Conservation (phyloP, 176 grass and related monocot species). For the Saccharum officinarum region DNA sequence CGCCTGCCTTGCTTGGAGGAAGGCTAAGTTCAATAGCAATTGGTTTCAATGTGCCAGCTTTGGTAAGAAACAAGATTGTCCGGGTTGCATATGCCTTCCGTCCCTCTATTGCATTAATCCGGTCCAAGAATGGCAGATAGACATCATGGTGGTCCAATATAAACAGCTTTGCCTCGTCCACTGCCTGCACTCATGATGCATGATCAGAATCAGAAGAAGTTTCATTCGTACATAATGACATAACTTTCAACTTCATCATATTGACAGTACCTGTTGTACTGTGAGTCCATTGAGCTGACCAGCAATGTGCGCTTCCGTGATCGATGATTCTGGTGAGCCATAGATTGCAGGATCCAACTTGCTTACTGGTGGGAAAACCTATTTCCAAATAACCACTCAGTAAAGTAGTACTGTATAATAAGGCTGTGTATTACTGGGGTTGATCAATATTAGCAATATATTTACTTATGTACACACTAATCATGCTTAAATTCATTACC, state of each 20-base stretch:
- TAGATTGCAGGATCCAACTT: slow-evolving; percentile 75
- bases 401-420: slow-evolving; percentile 10
- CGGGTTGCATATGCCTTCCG: slow-evolving; percentile 88
- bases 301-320: slow-evolving; percentile 70
- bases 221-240: background rate
- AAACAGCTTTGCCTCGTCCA: slow-evolving; percentile 82
- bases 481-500: slow-evolving; percentile 44
- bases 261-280: slow-evolving; percentile 70
- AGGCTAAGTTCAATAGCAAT: slow-evolving; percentile 83
- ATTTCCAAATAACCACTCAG: slow-evolving; percentile 15
- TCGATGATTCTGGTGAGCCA: slow-evolving; percentile 77
- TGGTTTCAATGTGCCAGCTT: slow-evolving; percentile 87
- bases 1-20: slow-evolving; percentile 57
- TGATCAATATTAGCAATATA: background rate
- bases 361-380: slow-evolving; percentile 91
- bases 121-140: slow-evolving; percentile 89
- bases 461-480: background rate
- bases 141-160: slow-evolving; percentile 77
- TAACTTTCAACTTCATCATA: slow-evolving; percentile 16
- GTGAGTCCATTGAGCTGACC: slow-evolving; percentile 82
- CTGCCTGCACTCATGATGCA: slow-evolving; percentile 57
- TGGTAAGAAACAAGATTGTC: slow-evolving; percentile 81
- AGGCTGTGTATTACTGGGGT: background rate
- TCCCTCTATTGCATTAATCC: slow-evolving; percentile 84
- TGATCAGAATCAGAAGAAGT: slow-evolving; percentile 26